Base-by-base conservation (phyloP, 805 yeast species). In the Blastobotrys americana region DNA sequence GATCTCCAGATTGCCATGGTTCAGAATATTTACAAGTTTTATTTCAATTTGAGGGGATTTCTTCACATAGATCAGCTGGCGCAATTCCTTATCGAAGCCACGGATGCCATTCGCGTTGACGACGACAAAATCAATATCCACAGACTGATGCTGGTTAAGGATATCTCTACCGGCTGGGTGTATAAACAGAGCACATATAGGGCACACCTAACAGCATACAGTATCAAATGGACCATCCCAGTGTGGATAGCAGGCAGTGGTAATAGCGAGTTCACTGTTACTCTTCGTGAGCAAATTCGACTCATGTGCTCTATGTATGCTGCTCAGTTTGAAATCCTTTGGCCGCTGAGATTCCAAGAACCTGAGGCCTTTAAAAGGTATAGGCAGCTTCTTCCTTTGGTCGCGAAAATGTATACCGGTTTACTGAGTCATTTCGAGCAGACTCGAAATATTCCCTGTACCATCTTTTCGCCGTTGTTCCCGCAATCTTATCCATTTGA, bases 401-500 rank as follows among this genome's bases (percentile, higher is more conserved):
- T 51, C 20, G 61, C 62, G 3, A 56, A 55, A 25, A 48, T 56
- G 17, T 61, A 57, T 43, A 52, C 51, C 8, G 54, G 54, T 20
- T 46, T 61, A 23, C 50, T 57, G 37, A 48, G 44, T n/a, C 46
- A 46, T 23, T 53, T 53, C 27, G 52, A 16, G 66, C 69, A 43
- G 74, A 76, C 62, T 72, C 71, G 47, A 74, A 79, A 28, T 79
- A 75, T 63, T 73, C 47, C 86, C 65, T 83, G 80, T 56, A 80
- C 86, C 0, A 71, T 69, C 21, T 64, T 85, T 44, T 52, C 59
- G 2, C 53, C 55, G 18, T 44, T 61, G 34, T 88, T 86, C 67
- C 95, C 93, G 5, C 69, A 71, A 22, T 61, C 65, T 13, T 76
- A 74, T 55, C 95, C 95, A 15, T 80, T 82, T 56, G 64, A 65